Percentiles rank a stretch among this genome's conserved stretches.
phyloP scores from a whole-genome alignment of 1,139 yeast species.

The Hemisphaericaspora xylofermentans region DNA sequence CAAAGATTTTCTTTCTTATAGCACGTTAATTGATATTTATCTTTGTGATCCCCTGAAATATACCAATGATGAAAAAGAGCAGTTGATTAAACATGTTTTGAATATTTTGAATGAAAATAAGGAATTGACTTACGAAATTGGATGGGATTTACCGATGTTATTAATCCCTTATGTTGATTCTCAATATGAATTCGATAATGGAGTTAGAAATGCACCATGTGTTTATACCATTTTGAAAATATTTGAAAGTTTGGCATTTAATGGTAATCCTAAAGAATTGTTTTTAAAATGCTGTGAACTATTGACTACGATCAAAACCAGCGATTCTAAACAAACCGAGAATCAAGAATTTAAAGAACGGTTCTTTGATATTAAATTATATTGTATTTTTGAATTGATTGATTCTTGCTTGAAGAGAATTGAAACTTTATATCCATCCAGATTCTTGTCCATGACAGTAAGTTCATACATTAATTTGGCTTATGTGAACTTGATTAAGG shows the following conservation, averaged over 20 bases:
- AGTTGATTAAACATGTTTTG: conserved; percentile 42
- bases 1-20: conserved; percentile 67
- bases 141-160: conserved; percentile 83
- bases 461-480: conserved; percentile 54
- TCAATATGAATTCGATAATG: conserved; percentile 18
- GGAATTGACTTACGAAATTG: conserved; percentile 63
- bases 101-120: conserved; percentile 32
- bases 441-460: conserved; percentile 67
- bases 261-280: conserved; percentile 80
- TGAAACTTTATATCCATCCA: conserved; percentile 69
- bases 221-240: conserved; percentile 43
- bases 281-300: conserved; percentile 69
- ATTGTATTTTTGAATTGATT: conserved; percentile 62
- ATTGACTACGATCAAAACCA: conserved; percentile 29
- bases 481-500: conserved; percentile 32
- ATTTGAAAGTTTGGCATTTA: conserved; percentile 56
- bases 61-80: conserved; percentile 48
- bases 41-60: conserved; percentile 48
- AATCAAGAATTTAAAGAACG: conserved; percentile 22
- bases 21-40: conserved; percentile 67
- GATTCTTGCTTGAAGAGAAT: conserved; percentile 52
- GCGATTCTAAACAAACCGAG: conserved; percentile 19
- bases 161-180: conserved; percentile 48
- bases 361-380: conserved; percentile 57
- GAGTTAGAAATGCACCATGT: conserved; percentile 35